These are phyloP conservation scores for Fusarium sp. DNA, from an alignment of 2,329 filamentous ascomycete genomes.

Conservation along the genomic window DNA sequence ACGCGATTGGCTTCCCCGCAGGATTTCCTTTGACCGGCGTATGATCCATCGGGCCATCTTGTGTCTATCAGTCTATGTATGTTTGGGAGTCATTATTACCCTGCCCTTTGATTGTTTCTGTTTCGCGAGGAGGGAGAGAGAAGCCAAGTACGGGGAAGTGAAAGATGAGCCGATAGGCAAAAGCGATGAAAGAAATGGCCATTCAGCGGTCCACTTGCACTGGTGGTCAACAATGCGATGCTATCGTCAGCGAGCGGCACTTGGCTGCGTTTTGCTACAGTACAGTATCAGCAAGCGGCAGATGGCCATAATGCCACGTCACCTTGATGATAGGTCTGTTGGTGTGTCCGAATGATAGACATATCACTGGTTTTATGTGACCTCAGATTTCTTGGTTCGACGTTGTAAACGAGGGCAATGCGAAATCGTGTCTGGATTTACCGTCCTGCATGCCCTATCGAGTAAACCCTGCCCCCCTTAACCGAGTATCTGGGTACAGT, in stretches of 20 bases:
- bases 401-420: conserved; percentile 35
- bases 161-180: conserved; percentile 19
- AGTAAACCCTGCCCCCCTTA: conserved; percentile 42
- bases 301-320: conserved; percentile 44
- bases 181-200: not conserved
- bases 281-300: conserved; percentile 25
- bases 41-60: conserved; percentile 18
- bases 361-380: conserved; percentile 20
- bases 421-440: conserved; percentile 46
- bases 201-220: conserved; percentile 13
- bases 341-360: conserved; percentile 11
- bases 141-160: conserved; percentile 11
- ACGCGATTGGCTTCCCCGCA: conserved; percentile 45
- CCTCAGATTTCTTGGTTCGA: conserved; percentile 21
- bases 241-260: conserved; percentile 29
- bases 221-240: conserved; percentile 23
- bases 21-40: conserved; percentile 21
- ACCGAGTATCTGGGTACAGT: conserved; percentile 46
- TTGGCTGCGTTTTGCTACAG: conserved; percentile 30
- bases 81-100: conserved; percentile 19
- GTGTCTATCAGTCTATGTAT: conserved; percentile 26
- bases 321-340: conserved; percentile 26
- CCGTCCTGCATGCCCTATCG: conserved; percentile 45
- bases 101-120: conserved; percentile 1
- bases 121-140: not conserved